Evolutionary conservation across 331 rosid genomes (phyloP).

Genomic region (Rhamnella rubrinervis): DNA sequence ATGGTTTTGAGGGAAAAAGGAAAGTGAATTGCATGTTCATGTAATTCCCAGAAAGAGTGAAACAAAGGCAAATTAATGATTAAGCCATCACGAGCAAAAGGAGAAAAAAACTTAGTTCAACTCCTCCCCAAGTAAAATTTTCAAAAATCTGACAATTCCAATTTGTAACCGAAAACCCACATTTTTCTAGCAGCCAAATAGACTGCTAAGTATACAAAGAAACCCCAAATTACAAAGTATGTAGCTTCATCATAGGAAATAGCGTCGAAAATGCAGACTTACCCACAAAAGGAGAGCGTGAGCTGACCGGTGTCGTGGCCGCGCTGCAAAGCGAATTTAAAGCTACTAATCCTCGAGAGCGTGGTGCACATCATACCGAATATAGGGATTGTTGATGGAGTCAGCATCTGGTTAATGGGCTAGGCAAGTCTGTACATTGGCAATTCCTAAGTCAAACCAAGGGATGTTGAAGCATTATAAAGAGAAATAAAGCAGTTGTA

Average conservation of each 20-base stretch:
- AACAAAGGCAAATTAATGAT: too few species aligned
- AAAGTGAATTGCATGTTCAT: too few species aligned
- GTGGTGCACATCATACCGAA: constrained; percentile 48
- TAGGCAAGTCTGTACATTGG: constrained; percentile 63
- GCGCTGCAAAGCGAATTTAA: constrained; percentile 46
- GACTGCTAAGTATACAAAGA: neutral
- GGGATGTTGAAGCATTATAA: constrained; percentile 45
- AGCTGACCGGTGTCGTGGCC: constrained; percentile 70
- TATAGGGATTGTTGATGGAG: constrained; percentile 51
- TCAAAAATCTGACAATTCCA: neutral
- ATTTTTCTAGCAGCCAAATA: constrained; percentile 5
- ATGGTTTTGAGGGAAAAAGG: too few species aligned
- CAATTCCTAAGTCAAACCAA: constrained; percentile 26
- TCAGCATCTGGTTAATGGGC: constrained; percentile 54
- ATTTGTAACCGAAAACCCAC: neutral
- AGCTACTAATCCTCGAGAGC: constrained; percentile 41
- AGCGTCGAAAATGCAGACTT: constrained; percentile 79
- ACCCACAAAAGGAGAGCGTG: constrained; percentile 89
- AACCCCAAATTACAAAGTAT: constrained; percentile 26
- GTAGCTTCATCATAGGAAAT: constrained; percentile 83
- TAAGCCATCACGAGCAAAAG: too few species aligned
- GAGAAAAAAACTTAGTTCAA: neutral
- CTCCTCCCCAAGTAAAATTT: neutral
- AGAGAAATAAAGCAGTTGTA: neutral
- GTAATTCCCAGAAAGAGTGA: too few species aligned